Percentiles rank a stretch among this genome's conserved stretches.
Conservation (phyloP, 495 filamentous ascomycete species). For the Penicillium diatomitis region DNA sequence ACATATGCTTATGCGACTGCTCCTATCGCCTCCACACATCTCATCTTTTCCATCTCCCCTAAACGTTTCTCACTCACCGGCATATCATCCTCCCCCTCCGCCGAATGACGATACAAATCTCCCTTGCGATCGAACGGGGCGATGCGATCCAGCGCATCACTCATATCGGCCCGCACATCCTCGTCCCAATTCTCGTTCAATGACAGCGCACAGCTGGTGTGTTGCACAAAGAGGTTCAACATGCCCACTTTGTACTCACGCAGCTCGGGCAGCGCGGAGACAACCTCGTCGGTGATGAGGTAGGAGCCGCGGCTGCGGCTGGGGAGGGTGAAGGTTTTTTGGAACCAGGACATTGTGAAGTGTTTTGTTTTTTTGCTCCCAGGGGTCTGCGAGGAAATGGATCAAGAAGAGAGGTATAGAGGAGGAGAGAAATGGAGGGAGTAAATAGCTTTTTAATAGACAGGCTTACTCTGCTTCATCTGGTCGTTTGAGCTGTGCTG, state of each 20-base stretch:
- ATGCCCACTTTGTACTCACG: constrained; percentile 73
- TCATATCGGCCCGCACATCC: constrained; percentile 80
- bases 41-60: no score
- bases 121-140: constrained; percentile 69
- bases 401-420: neutral
- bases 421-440: neutral
- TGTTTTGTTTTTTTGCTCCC: neutral
- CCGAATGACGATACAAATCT: constrained; percentile 73
- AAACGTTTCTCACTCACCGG: constrained; percentile 37
- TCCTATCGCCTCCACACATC: no score
- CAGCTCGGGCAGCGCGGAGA: constrained; percentile 63
- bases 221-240: constrained; percentile 82
- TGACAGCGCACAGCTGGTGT: constrained; percentile 77
- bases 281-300: constrained; percentile 72
- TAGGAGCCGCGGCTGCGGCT: constrained; percentile 70
- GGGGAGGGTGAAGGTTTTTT: constrained; percentile 73
- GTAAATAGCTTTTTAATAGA: no score
- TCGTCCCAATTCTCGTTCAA: constrained; percentile 94
- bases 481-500: no score
- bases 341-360: constrained; percentile 59
- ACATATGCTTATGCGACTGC: no score
- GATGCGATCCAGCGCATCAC: constrained; percentile 82
- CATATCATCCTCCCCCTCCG: constrained; percentile 90
- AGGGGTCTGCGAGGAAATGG: neutral
- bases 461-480: no score